Evolutionary conservation across 2,329 filamentous ascomycete genomes (phyloP), one percentile per base, ranked within the genome.

Genomic region (Diaporthe helianthi): DNA sequence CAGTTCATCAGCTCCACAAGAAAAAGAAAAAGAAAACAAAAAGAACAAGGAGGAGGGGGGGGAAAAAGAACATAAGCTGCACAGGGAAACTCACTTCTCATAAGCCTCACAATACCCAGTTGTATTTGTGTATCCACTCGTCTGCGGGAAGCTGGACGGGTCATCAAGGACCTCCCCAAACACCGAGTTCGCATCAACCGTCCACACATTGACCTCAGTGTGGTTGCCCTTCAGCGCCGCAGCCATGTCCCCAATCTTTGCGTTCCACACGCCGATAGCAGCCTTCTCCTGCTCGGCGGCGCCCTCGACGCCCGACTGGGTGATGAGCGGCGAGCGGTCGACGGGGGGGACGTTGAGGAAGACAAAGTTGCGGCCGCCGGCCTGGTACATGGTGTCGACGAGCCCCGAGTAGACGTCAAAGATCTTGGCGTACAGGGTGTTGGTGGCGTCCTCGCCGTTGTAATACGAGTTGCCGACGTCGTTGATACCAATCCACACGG

Each of bases 331-430:
- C 47, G 83, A 83, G 12, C 85, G 81, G 68, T 90, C 82, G 3
- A 90, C 77, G 1, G 85, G 84, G 1, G 89, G 88, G 0, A 89
- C 86, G 69, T 84, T 88, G 47, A 90, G 70, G 66, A 90, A 82
- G 2, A 85, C 79, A 69, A 90, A 90, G 65, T 88, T 88, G 8
- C 87, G 79, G 5, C 83, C 82, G 0, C 87, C 88, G 4, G 79
- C 77, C 3, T 78, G 74, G 71, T 87, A 87, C 9, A 90, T 77
- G 29, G 80, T 65, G 61, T 81, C 76, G 0, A 83, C 74, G 1
- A 84, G 74, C 5, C 73, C 74, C 8, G 79, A 78, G 66, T 84
- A 84, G 26, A 80, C 78, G 3, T 74, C 77, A 26, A 84, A 80
- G 4, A 82, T 80, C 33, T 76, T 72, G 9, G 73, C 74, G 64